Evolutionary conservation across 805 yeast genomes (phyloP).

Genomic region (Saturnispora dispora): DNA sequence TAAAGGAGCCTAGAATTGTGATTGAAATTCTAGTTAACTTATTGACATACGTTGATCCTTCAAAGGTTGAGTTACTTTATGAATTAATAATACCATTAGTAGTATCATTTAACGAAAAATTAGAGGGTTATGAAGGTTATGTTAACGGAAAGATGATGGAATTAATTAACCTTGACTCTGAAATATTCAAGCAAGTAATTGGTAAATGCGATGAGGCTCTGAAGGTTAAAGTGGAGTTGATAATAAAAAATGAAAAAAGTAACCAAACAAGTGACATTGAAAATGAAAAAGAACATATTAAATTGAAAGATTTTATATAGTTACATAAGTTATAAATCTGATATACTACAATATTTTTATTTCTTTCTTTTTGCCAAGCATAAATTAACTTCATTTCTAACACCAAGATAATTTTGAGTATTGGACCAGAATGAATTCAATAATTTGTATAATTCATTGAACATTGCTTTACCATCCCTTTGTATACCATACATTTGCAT

Average conservation of each 20-base stretch:
- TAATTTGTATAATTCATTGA: conserved; percentile 3
- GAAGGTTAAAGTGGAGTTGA: conserved; percentile 32
- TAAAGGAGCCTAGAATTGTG: conserved; percentile 30
- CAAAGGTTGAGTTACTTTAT: conserved; percentile 19
- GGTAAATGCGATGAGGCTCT: conserved; percentile 32
- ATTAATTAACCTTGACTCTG: conserved; percentile 37
- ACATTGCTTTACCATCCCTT: conserved; percentile 12
- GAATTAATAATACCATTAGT: conserved; percentile 25
- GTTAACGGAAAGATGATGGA: conserved; percentile 39
- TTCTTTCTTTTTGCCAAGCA: conserved; percentile 12
- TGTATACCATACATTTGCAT: conserved; percentile 15
- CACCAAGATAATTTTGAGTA: conserved; percentile 7
- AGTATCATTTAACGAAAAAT: conserved; percentile 25
- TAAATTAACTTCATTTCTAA: conserved; percentile 6
- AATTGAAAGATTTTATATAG: conserved; percentile 41
- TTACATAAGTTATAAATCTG: background rate
- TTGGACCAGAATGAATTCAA: background rate
- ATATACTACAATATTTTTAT: background rate
- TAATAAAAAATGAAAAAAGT: conserved; percentile 31
- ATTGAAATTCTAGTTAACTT: conserved; percentile 44
- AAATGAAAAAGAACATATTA: conserved; percentile 33
- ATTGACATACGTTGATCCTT: conserved; percentile 26
- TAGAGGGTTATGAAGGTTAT: conserved; percentile 27
- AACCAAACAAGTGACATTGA: conserved; percentile 12
- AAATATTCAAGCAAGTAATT: conserved; percentile 41